These are phyloP conservation scores for Fomitopsis pulvina DNA, from an alignment of 768 basidiomycete genomes.

Conservation along the genomic window DNA sequence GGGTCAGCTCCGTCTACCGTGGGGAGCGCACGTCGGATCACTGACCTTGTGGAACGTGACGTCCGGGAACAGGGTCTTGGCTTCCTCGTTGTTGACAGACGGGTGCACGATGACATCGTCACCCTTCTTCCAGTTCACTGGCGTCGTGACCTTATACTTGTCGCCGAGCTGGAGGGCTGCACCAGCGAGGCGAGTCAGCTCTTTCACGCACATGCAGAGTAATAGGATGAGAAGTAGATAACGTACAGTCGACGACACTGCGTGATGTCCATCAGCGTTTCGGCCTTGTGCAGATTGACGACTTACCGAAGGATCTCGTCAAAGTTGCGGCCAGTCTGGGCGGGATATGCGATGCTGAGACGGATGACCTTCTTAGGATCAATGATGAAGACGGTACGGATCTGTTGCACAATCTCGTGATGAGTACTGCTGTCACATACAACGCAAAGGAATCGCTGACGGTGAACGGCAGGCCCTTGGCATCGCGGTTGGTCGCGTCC, in stretches of 20 bases:
- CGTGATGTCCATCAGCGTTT: background rate
- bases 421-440: slow-evolving; percentile 2
- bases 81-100: slow-evolving; percentile 77
- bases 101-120: slow-evolving; percentile 94
- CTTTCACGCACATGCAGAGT: background rate
- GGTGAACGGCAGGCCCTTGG: slow-evolving; percentile 90
- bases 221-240: background rate
- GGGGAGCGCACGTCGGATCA: background rate
- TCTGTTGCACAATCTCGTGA: slow-evolving; percentile 30
- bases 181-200: background rate
- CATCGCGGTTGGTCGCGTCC: slow-evolving; percentile 84
- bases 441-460: slow-evolving; percentile 26
- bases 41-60: slow-evolving; percentile 73
- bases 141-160: slow-evolving; percentile 79
- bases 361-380: slow-evolving; percentile 97
- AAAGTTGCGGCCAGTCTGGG: slow-evolving; percentile 94
- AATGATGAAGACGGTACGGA: slow-evolving; percentile 95
- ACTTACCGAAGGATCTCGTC: slow-evolving; percentile 54
- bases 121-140: slow-evolving; percentile 93
- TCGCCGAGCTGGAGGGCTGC: slow-evolving; percentile 84
- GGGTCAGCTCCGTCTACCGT: background rate
- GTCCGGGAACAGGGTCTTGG: slow-evolving; percentile 85
- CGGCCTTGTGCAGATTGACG: background rate
- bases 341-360: slow-evolving; percentile 86
- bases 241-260: slow-evolving; percentile 68